Evolutionary conservation across 306 rosid species (phyloP).

Genomic region (Acacia crassicarpa): DNA sequence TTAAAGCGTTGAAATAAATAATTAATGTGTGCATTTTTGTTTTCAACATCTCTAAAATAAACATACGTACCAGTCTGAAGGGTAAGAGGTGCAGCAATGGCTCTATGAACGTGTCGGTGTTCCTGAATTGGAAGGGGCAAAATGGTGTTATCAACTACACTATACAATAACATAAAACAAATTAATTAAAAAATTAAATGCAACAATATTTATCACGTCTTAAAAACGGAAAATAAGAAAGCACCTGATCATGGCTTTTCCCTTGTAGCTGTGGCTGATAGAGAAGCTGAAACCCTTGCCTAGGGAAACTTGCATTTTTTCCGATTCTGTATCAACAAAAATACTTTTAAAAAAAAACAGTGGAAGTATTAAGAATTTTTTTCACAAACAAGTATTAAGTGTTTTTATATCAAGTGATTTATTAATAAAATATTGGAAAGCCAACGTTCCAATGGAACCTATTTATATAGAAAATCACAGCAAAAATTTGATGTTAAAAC

Average conservation of each 20-base stretch:
- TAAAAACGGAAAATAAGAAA: neutral
- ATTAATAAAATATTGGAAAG: neutral
- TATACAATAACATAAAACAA: neutral
- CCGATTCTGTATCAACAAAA: slow-evolving; percentile 35
- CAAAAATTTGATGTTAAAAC: neutral
- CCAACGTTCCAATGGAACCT: neutral
- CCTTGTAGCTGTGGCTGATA: slow-evolving; percentile 52
- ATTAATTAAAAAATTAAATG: neutral
- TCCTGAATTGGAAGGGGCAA: slow-evolving; percentile 38
- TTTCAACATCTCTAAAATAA: neutral
- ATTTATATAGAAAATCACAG: neutral
- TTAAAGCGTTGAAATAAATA: neutral
- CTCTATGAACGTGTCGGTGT: slow-evolving; percentile 61
- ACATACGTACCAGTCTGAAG: slow-evolving; percentile 42
- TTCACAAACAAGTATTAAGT: neutral
- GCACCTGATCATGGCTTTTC: slow-evolving; percentile 67
- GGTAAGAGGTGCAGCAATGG: slow-evolving; percentile 56
- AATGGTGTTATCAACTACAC: neutral
- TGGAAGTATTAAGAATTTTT: neutral
- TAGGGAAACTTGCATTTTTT: slow-evolving; percentile 32
- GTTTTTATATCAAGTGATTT: neutral
- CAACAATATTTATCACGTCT: too few relatives aligned
- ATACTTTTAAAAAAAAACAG: neutral
- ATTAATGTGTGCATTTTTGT: neutral
- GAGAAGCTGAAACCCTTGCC: slow-evolving; percentile 67